A percentile compares a stretch with the other conserved stretches of the same genome.
phyloP scores from a whole-genome alignment of 2,329 filamentous ascomycete species.

The Thelonectria rubi region DNA sequence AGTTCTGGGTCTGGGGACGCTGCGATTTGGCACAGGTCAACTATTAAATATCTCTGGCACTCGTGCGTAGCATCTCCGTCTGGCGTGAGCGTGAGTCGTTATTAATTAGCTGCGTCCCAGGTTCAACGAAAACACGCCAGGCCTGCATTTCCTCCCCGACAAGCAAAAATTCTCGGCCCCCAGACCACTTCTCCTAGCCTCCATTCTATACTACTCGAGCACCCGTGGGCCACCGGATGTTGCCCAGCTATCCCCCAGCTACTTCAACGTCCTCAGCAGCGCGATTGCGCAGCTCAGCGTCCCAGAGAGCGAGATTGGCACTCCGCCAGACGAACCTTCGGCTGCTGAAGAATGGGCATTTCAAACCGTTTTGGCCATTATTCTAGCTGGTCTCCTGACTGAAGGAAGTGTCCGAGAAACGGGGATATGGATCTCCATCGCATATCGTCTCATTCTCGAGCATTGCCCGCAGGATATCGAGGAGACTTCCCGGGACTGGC shows the following conservation, averaged over 20 bases:
- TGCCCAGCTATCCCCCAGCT: conserved; percentile 49
- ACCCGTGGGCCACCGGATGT: conserved; percentile 46
- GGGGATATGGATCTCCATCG: conserved; percentile 55
- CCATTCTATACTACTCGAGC: conserved; percentile 55
- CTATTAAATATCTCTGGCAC: conserved; percentile 15
- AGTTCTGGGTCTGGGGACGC: neutral
- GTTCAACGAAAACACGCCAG: conserved; percentile 56
- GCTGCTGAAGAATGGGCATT: conserved; percentile 52
- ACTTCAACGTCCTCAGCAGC: conserved; percentile 49
- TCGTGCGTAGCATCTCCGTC: neutral
- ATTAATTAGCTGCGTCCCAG: conserved; percentile 37
- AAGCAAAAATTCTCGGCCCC: conserved; percentile 55
- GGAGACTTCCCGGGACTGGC: conserved; percentile 52
- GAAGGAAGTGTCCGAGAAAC: conserved; percentile 55
- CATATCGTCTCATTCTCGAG: conserved; percentile 52
- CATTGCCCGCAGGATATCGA: conserved; percentile 52
- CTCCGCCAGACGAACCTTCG: conserved; percentile 33
- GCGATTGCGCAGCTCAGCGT: conserved; percentile 53
- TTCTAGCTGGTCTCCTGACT: conserved; percentile 52
- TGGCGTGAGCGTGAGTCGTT: neutral
- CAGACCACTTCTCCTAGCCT: conserved; percentile 53
- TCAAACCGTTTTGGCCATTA: conserved; percentile 53
- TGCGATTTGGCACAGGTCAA: conserved; percentile 8
- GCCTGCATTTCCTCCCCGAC: conserved; percentile 55
- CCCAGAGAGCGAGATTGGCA: conserved; percentile 44